Conservation (phyloP, 2,329 filamentous ascomycete species). For the Hymenoscyphus linearis region DNA sequence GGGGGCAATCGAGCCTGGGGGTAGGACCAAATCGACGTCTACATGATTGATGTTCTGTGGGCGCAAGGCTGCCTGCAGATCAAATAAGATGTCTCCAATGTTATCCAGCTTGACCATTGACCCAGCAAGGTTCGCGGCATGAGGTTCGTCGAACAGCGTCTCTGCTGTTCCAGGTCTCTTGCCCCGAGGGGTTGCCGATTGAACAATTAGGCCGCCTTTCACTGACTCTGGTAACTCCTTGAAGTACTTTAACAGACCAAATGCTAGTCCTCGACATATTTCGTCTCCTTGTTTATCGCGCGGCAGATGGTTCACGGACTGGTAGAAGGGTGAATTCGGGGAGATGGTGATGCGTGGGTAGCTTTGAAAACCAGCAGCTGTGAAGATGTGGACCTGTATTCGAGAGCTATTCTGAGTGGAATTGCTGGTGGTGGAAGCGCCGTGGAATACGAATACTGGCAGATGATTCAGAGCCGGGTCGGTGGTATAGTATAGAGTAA, state of each 20-base stretch:
- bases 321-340: slow-evolving; percentile 85
- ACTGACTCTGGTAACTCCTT: slow-evolving; percentile 73
- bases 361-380: slow-evolving; percentile 80
- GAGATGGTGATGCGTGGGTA: slow-evolving; percentile 90
- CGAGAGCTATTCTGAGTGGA: slow-evolving; percentile 83
- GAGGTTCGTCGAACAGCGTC: slow-evolving; percentile 77
- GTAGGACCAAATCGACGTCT: slow-evolving; percentile 82
- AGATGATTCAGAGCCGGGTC: slow-evolving; percentile 79
- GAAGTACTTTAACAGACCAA: slow-evolving; percentile 93
- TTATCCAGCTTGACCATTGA: slow-evolving; percentile 80
- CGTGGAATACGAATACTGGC: slow-evolving; percentile 86
- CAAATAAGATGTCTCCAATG: slow-evolving; percentile 63
- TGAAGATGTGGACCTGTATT: slow-evolving; percentile 90
- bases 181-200: slow-evolving; percentile 38
- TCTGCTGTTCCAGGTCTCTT: slow-evolving; percentile 56
- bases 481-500: slow-evolving; percentile 83
- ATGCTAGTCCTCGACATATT: slow-evolving; percentile 82
- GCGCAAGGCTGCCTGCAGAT: slow-evolving; percentile 70
- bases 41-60: slow-evolving; percentile 79
- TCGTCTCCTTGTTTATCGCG: slow-evolving; percentile 95
- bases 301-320: slow-evolving; percentile 82
- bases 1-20: slow-evolving; percentile 65
- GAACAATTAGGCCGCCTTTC: slow-evolving; percentile 62
- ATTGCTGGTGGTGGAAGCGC: slow-evolving; percentile 83
- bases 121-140: slow-evolving; percentile 85